These are phyloP conservation scores for Arachis stenosperma DNA, from an alignment of 306 rosid genomes.

Conservation along the genomic window DNA sequence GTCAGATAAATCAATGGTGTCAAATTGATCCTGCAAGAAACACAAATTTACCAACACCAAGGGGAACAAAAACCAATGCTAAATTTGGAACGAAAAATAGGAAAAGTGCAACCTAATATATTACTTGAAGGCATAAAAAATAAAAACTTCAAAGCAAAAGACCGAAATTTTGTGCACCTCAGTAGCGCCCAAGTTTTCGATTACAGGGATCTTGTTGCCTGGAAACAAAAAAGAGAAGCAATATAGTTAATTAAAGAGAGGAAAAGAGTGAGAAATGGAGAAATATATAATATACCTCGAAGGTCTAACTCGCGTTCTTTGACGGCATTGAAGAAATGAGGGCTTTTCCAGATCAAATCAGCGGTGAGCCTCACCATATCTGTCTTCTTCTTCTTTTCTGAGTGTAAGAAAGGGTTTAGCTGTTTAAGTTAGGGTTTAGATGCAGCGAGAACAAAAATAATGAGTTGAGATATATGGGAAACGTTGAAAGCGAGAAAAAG, in stretches of 20 bases:
- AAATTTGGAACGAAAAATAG: not conserved
- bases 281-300: slow-evolving; percentile 53
- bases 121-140: no score
- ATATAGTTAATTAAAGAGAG: not conserved
- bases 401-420: no score
- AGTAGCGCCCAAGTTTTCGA: slow-evolving; percentile 94
- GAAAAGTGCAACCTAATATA: not conserved
- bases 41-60: slow-evolving; percentile 1
- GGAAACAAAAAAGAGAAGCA: slow-evolving; percentile 26
- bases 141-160: not conserved
- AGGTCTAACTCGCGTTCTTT: slow-evolving; percentile 93
- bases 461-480: no score
- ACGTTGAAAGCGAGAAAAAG: no score
- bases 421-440: no score
- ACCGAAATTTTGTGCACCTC: slow-evolving; percentile 54
- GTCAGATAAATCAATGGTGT: slow-evolving; percentile 88
- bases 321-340: slow-evolving; percentile 89
- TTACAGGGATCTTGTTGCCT: slow-evolving; percentile 88
- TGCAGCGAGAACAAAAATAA: no score
- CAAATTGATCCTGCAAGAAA: slow-evolving; percentile 87
- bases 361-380: slow-evolving; percentile 92
- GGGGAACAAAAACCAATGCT: not conserved
- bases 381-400: not conserved
- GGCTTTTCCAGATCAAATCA: slow-evolving; percentile 94
- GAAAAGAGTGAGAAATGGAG: not conserved